Evolutionary conservation across 176 grass and related monocot species (phyloP).

Genomic region (Zoysia pacifica): DNA sequence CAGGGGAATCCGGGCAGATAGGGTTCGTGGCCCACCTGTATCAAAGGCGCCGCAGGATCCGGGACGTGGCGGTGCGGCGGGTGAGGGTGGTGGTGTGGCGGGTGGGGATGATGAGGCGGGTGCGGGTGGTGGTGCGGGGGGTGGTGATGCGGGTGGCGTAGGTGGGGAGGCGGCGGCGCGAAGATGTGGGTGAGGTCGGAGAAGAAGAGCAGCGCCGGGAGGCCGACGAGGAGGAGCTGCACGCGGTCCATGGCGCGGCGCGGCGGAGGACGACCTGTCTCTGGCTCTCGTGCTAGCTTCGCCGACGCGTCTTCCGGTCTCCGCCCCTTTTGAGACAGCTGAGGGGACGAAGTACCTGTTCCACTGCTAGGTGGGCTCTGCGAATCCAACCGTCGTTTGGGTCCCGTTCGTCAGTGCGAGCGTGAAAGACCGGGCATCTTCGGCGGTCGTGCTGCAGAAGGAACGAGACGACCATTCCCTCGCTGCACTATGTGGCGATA

Average conservation of each 20-base stretch:
- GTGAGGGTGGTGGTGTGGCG: conserved; percentile 22
- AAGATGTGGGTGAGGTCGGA: conserved; percentile 87
- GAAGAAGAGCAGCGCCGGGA: conserved; percentile 86
- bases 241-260: conserved; percentile 67
- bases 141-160: conserved; percentile 51
- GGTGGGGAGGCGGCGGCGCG: conserved; percentile 67
- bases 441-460: neutral
- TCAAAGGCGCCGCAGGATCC: conserved; percentile 23
- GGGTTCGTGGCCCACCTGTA: conserved; percentile 48
- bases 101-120: conserved; percentile 8
- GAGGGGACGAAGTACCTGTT: neutral
- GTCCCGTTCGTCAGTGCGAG: neutral
- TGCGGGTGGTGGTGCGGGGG: conserved; percentile 12
- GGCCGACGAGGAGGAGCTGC: conserved; percentile 81
- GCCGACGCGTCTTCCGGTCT: neutral
- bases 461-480: too few relatives aligned
- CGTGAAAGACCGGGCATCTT: neutral
- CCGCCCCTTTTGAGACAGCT: conserved; percentile 3
- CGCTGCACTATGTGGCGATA: too few relatives aligned
- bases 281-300: neutral
- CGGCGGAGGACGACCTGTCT: neutral
- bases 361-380: conserved; percentile 7
- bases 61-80: conserved; percentile 43
- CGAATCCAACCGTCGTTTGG: neutral
- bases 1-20: neutral